phyloP scores from a whole-genome alignment of 805 yeast species.

The Candida coleopterorum region DNA sequence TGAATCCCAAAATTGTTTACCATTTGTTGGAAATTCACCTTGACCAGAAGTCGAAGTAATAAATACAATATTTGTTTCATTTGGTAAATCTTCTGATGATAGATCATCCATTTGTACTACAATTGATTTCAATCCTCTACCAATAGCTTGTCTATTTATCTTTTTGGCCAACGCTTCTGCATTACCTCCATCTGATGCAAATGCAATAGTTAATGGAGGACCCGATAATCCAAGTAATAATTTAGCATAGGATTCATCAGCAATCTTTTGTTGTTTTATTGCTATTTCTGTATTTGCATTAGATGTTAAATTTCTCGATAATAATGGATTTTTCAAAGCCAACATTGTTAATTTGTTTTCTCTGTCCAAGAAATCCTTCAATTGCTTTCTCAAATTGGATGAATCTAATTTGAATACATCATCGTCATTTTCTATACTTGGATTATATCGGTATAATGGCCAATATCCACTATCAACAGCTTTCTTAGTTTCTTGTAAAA shows the following conservation, averaged over 20 bases:
- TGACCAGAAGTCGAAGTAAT: constrained; percentile 78
- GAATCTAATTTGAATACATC: constrained; percentile 82
- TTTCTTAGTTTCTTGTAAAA: constrained; percentile 78
- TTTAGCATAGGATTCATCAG: constrained; percentile 72
- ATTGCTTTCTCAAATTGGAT: constrained; percentile 67
- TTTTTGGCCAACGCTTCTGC: constrained; percentile 81
- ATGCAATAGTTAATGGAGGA: constrained; percentile 82
- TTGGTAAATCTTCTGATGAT: constrained; percentile 66
- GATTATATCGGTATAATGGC: constrained; percentile 89
- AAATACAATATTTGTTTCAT: constrained; percentile 65
- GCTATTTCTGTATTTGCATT: constrained; percentile 58
- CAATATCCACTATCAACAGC: constrained; percentile 95
- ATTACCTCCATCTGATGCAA: constrained; percentile 90
- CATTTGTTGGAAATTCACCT: constrained; percentile 84
- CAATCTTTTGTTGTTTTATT: constrained; percentile 55
- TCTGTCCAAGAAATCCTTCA: constrained; percentile 77
- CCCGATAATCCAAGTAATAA: constrained; percentile 85
- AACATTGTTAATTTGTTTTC: constrained; percentile 83
- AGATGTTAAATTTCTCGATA: constrained; percentile 66
- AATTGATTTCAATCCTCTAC: constrained; percentile 68
- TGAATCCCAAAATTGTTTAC: constrained; percentile 71
- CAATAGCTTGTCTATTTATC: constrained; percentile 71
- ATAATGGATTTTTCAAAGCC: constrained; percentile 63
- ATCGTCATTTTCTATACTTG: constrained; percentile 44
- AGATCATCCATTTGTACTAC: constrained; percentile 68